Percentiles rank a stretch among this genome's conserved stretches.
Evolutionary conservation across 2,329 filamentous ascomycete species (phyloP).

Genomic region (Claviceps pazoutovae): DNA sequence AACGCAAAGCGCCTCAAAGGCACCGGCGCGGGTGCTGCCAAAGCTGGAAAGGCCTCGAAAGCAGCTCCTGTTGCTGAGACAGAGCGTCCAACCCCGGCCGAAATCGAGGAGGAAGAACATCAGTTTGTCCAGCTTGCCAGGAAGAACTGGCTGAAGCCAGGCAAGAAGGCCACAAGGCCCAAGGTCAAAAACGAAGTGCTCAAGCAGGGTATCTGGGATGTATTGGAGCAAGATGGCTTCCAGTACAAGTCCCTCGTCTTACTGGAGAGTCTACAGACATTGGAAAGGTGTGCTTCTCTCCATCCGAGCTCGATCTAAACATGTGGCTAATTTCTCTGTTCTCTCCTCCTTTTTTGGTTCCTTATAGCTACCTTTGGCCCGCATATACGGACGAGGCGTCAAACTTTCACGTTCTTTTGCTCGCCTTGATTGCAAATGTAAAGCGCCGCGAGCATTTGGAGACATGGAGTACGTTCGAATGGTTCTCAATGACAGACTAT

Average conservation of each 20-base stretch:
- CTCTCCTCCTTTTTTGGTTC: not conserved
- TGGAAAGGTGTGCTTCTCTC: constrained; percentile 51
- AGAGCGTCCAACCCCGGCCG: constrained; percentile 40
- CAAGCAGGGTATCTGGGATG: constrained; percentile 80
- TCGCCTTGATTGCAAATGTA: constrained; percentile 73
- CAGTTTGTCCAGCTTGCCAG: constrained; percentile 65
- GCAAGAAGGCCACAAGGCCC: constrained; percentile 46
- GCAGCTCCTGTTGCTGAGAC: constrained; percentile 26
- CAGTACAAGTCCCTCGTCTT: constrained; percentile 62
- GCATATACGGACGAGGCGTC: constrained; percentile 79
- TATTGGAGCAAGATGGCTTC: constrained; percentile 70
- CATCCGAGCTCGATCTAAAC: not conserved
- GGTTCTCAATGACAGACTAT: not conserved
- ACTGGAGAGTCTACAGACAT: constrained; percentile 77
- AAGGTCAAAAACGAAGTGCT: constrained; percentile 75
- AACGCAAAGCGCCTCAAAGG: constrained; percentile 45
- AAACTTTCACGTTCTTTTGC: constrained; percentile 79
- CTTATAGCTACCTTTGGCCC: constrained; percentile 74
- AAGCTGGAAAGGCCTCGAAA: constrained; percentile 15
- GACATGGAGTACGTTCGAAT: constrained; percentile 56
- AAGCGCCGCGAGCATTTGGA: constrained; percentile 79
- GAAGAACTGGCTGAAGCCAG: constrained; percentile 66
- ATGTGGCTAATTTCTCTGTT: not conserved
- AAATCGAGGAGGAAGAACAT: constrained; percentile 58
- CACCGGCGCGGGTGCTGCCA: constrained; percentile 29